Conservation (phyloP, 805 yeast genomes). For the Schwanniomyces yamadae region DNA sequence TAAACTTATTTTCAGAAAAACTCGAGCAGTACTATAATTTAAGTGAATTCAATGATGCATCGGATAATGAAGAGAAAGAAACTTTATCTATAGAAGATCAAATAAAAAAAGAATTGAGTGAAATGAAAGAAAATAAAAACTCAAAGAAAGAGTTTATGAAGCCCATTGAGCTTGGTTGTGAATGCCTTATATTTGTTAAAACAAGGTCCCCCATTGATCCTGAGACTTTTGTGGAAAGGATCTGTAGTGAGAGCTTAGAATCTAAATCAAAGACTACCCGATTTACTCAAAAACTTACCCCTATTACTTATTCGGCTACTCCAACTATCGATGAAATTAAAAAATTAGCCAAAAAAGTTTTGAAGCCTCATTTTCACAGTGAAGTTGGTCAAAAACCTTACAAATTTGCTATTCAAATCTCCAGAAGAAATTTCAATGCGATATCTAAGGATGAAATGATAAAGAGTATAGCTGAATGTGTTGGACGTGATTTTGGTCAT, state of each 20-base stretch:
- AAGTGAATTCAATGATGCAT: slow-evolving; percentile 19
- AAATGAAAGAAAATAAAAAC: slow-evolving; percentile 46
- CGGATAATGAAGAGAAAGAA: slow-evolving; percentile 29
- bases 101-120: slow-evolving; percentile 67
- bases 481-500: slow-evolving; percentile 70
- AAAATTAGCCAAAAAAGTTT: slow-evolving; percentile 57
- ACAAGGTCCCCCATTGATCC: slow-evolving; percentile 79
- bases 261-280: slow-evolving; percentile 59
- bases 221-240: slow-evolving; percentile 58
- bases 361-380: slow-evolving; percentile 66
- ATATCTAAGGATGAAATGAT: slow-evolving; percentile 74
- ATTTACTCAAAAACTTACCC: slow-evolving; percentile 76
- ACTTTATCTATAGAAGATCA: slow-evolving; percentile 71
- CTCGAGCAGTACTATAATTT: slow-evolving; percentile 33
- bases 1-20: slow-evolving; percentile 48
- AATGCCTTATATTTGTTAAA: slow-evolving; percentile 83
- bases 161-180: slow-evolving; percentile 69
- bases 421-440: slow-evolving; percentile 74
- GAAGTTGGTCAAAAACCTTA: slow-evolving; percentile 36
- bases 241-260: slow-evolving; percentile 61
- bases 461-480: slow-evolving; percentile 64
- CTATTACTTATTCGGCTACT: slow-evolving; percentile 71
- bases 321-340: slow-evolving; percentile 68
- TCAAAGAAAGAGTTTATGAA: slow-evolving; percentile 47
- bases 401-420: slow-evolving; percentile 78